Evolutionary conservation across 495 filamentous ascomycete genomes (phyloP).

Genomic region (Entonaema liquescens): DNA sequence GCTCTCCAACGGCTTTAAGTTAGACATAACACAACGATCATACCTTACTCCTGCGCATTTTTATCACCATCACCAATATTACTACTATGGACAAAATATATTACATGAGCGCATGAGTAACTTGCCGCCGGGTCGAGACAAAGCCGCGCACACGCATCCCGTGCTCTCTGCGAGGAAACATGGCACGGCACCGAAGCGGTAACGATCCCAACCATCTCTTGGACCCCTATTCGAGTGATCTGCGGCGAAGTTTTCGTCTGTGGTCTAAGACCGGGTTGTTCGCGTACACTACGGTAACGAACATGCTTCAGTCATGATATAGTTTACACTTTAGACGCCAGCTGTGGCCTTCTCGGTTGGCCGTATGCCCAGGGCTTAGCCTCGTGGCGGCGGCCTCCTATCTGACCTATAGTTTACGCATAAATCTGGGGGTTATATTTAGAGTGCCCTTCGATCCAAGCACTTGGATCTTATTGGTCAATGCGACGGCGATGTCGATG

Average conservation of each 20-base stretch:
- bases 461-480: not conserved
- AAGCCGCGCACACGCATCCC: conserved; percentile 33
- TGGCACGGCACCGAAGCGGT: conserved; percentile 24
- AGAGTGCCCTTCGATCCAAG: conserved; percentile 2
- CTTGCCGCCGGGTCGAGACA: conserved; percentile 37
- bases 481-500: not conserved
- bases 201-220: conserved; percentile 16
- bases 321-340: conserved; percentile 3
- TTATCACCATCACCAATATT: not conserved
- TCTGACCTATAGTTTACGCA: conserved; percentile 21
- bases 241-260: conserved; percentile 30
- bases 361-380: conserved; percentile 10
- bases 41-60: not conserved
- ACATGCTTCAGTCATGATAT: not conserved
- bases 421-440: conserved; percentile 37
- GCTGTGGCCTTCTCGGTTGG: not conserved
- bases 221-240: conserved; percentile 11
- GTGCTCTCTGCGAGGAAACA: conserved; percentile 33
- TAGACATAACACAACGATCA: not conserved
- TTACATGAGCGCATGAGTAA: conserved; percentile 16
- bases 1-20: conserved; percentile 11
- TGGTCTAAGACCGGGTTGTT: conserved; percentile 18
- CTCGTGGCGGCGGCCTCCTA: conserved; percentile 21
- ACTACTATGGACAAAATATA: not conserved
- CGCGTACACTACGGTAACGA: not conserved